Evolutionary conservation across 2,329 filamentous ascomycete genomes (phyloP).

Genomic region (Exophiala sp.): DNA sequence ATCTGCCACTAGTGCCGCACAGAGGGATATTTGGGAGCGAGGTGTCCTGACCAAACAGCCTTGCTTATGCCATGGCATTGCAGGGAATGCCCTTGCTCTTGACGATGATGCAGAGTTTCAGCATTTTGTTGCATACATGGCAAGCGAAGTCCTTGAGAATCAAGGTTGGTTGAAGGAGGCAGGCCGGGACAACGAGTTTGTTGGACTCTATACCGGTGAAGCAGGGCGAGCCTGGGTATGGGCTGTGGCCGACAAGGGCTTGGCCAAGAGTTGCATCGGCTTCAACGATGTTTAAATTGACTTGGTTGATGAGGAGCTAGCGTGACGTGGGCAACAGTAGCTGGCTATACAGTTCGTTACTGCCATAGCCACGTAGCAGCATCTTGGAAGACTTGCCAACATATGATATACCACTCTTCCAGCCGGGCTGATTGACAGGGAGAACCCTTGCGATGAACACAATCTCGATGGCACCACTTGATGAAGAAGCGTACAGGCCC

Average conservation of each 20-base stretch:
- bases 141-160: slow-evolving; percentile 22
- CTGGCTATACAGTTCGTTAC: too few species aligned
- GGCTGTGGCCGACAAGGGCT: slow-evolving; percentile 29
- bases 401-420: too few species aligned
- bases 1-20: slow-evolving; percentile 29
- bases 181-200: slow-evolving; percentile 47
- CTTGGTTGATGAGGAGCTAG: too few species aligned
- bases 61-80: slow-evolving; percentile 60
- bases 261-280: slow-evolving; percentile 22
- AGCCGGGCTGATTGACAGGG: too few species aligned
- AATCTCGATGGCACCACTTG: too few species aligned
- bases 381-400: too few species aligned
- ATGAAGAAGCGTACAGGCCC: too few species aligned
- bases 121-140: slow-evolving; percentile 19
- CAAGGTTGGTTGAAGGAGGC: slow-evolving; percentile 30
- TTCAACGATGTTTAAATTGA: slow-evolving; percentile 28
- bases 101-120: slow-evolving; percentile 20
- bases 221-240: slow-evolving; percentile 46
- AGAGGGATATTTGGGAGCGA: slow-evolving; percentile 51
- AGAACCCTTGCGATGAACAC: too few species aligned
- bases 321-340: too few species aligned
- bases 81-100: slow-evolving; percentile 55
- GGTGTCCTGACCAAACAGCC: slow-evolving; percentile 59
- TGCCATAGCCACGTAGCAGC: too few species aligned
- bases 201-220: slow-evolving; percentile 47